Base-by-base conservation (phyloP, 148 eudicot genomes). In the Persicaria tinctoria region DNA sequence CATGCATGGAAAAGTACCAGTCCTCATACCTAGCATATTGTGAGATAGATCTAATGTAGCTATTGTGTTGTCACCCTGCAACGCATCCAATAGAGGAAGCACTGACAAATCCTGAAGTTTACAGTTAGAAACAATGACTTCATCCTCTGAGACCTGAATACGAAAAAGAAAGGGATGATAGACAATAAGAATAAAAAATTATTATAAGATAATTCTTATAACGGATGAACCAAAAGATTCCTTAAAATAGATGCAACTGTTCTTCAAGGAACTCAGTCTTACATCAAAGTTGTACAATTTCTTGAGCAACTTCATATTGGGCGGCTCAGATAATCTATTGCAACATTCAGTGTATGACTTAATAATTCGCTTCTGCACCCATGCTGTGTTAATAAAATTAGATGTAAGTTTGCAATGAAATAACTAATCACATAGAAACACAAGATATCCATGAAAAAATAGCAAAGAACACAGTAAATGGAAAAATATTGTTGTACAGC, bases 71-170 rank as follows among this genome's bases (percentile, higher is more conserved):
- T 90, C 92, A 75, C 86, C 83, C 76, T 85, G 81, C 80, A 96
- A 84, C 48, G 99, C 97, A 81, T 88, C 86, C 73, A 96, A 59
- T 73, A 92, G 79, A 75, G 99, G 99, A 54, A 84, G 82, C 74
- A 87, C 87, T 44, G 97, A 90, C 77, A 85, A 81, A 83, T 96
- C 99, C 76, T 87, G 90, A 77, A 96, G 84, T 66, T 86, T 92
- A 77, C 97, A 92, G 79, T 80, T 89, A 71, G 97, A 89, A 23
- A 90, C 90, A 46, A 86, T 51, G 70, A 96, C 87, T 85, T 90
- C 97, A 80, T 90, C 97, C 80, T 90, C 99, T 50, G 99, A 89
- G 38, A 90, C 91, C 99, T 96, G 85, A 71, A 75, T 71, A 59
- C 72, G 55, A 62, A 38, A 56, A 56, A 49, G n/a, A 79, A 55